These are phyloP conservation scores for Acanthamoeba lenticulata DNA, from an alignment of 208 protist species.

Conservation along the genomic window DNA sequence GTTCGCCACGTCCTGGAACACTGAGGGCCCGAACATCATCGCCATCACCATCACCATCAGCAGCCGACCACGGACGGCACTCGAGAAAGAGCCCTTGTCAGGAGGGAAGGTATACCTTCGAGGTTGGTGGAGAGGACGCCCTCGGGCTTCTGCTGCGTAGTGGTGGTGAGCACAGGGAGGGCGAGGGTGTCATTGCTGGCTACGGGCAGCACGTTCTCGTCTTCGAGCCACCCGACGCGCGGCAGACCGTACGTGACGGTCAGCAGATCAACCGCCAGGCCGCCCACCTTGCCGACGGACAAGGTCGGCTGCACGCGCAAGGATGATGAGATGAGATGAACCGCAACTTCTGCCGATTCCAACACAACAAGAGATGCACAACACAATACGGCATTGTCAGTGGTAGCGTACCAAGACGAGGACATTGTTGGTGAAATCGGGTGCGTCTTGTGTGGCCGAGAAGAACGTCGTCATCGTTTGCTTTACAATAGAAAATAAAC, in stretches of 20 bases:
- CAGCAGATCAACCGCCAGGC: slow-evolving; percentile 21
- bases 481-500: neutral
- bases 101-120: neutral
- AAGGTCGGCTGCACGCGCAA: slow-evolving; percentile 1
- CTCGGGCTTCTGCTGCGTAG: neutral
- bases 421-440: neutral
- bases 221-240: slow-evolving; percentile 33
- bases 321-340: neutral
- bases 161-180: neutral
- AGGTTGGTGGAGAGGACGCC: slow-evolving; percentile 50
- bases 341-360: neutral
- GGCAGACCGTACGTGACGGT: neutral
- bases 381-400: neutral
- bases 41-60: neutral
- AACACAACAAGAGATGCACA: neutral
- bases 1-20: slow-evolving; percentile 44
- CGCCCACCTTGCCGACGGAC: slow-evolving; percentile 16
- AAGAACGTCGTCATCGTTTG: slow-evolving; percentile 18
- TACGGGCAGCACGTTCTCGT: slow-evolving; percentile 52
- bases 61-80: neutral
- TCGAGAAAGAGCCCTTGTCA: neutral
- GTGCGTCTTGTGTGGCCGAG: neutral
- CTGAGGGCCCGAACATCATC: neutral
- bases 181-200: slow-evolving; percentile 10
- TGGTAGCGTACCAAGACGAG: neutral